A percentile compares a stretch with the other conserved stretches of the same genome.
These are phyloP conservation scores for Calonectria pteridis DNA, from an alignment of 2,329 filamentous ascomycete species.

Conservation along the genomic window DNA sequence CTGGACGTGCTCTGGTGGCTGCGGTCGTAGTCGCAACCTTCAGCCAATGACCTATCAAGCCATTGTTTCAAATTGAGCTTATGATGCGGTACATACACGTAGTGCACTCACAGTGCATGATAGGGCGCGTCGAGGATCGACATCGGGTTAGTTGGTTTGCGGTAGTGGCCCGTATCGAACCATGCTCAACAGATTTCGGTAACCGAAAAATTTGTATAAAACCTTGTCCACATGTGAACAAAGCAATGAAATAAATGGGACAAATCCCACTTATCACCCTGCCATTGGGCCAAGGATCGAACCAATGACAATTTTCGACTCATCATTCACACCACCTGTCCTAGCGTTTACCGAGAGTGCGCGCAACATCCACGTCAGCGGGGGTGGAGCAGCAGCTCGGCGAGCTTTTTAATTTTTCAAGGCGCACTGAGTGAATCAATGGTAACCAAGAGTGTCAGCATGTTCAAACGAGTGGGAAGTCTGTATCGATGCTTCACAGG, in stretches of 20 bases:
- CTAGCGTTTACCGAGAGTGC: background rate
- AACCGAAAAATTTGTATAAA: background rate
- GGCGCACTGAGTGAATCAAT: background rate
- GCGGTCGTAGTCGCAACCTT: background rate
- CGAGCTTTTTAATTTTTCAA: background rate
- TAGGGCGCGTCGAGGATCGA: background rate
- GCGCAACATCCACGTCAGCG: slow-evolving; percentile 14
- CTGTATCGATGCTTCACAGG: slow-evolving; percentile 29
- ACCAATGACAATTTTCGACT: background rate
- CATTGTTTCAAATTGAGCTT: background rate
- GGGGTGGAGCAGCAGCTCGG: slow-evolving; percentile 18
- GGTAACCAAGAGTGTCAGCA: slow-evolving; percentile 21
- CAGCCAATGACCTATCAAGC: background rate
- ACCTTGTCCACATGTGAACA: too few species aligned
- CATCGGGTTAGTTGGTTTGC: background rate
- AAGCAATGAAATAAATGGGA: background rate
- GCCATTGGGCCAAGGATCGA: background rate
- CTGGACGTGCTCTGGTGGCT: background rate
- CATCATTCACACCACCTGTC: background rate
- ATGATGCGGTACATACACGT: background rate
- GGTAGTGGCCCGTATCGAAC: background rate
- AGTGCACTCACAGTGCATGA: background rate
- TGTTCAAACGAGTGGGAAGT: slow-evolving; percentile 33
- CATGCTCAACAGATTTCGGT: background rate
- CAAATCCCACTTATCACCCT: background rate